Evolutionary conservation across 257 asterid species (phyloP), one percentile per base, ranked within the genome.

Genomic region (Salvia miltiorrhiza): DNA sequence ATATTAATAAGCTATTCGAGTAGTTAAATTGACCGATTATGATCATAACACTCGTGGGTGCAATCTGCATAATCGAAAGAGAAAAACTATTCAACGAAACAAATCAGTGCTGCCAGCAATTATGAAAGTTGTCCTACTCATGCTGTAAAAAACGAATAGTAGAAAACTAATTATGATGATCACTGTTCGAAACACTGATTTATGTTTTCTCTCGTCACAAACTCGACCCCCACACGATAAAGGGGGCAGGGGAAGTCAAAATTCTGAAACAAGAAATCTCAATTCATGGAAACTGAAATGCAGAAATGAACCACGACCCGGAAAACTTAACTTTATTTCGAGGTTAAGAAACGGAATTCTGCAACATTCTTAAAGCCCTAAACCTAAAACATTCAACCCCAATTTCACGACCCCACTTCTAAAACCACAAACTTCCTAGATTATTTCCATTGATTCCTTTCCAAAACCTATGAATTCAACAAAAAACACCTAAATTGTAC

Each of bases 331-430:
- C 61, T 44, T 4, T 4, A 63, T 9, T 39, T 23, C 57, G 37
- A 54, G 48, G 2, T 21, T 16, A 30, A 53, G 2, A 69, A 58
- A 9, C 23, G 52, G 19, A 64, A 48, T 11, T 58, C 26, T 43
- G 71, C 28, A 8, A 54, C 49, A 67, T 61, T 58, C 33, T 35
- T 48, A 37, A 76, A 72, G 76, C 77, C 79, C 74, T 65, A 69
- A 73, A 73, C 70, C 74, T 47, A 32, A 35, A 68, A 55, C 21
- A 23, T 55, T 4, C 71, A 63, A 53, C 41, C 69, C 74, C 60
- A 50, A 64, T 48, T 70, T 62, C 62, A 28, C 68, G 7, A 63
- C 48, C 61, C 23, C 10, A 35, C 30, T 71, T 67, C 48, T 14
- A 45, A 71, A 68, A 20, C 62, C 56, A 71, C 40, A 58, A 49